A percentile compares a stretch with the other conserved stretches of the same genome.
Evolutionary conservation across 352 stramenopile genomes (phyloP).

Genomic region (Globisporangium spinosum): DNA sequence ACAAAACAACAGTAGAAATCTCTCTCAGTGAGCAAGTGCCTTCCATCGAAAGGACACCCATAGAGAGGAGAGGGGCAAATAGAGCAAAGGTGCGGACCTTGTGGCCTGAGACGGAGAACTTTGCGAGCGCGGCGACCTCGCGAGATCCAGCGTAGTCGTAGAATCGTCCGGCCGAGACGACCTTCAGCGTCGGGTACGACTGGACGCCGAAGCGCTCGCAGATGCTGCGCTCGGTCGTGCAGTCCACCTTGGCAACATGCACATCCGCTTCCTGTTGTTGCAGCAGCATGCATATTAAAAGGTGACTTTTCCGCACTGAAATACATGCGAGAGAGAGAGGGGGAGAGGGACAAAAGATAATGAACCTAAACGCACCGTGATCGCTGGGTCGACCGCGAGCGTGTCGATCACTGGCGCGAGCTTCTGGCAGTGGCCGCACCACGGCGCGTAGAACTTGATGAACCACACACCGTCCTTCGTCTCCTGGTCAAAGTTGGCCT

Average conservation of each 20-base stretch:
- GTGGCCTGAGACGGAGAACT: conserved; percentile 55
- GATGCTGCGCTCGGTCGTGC: conserved; percentile 63
- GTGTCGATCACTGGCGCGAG: conserved; percentile 62
- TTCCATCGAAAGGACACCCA: not conserved
- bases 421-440: conserved; percentile 85
- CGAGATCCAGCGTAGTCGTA: conserved; percentile 73
- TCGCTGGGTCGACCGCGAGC: conserved; percentile 35
- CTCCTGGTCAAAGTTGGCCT: conserved; percentile 56
- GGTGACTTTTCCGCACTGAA: not conserved
- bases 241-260: conserved; percentile 72
- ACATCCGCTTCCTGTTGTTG: conserved; percentile 31
- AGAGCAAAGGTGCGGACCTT: conserved; percentile 36
- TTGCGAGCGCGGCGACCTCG: conserved; percentile 47
- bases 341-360: not conserved
- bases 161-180: conserved; percentile 49
- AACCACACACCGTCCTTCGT: conserved; percentile 61
- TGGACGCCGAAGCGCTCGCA: conserved; percentile 79
- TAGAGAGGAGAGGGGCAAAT: not conserved
- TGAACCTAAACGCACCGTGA: conserved; percentile 24
- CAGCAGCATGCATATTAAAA: not conserved
- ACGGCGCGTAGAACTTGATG: conserved; percentile 85
- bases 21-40: not conserved
- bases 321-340: not conserved
- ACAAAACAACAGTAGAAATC: not conserved
- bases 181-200: conserved; percentile 83